Percentiles rank a stretch among this genome's conserved stretches.
phyloP scores from a whole-genome alignment of 352 stramenopile genomes.

The Pilasporangium apinafurcum region DNA sequence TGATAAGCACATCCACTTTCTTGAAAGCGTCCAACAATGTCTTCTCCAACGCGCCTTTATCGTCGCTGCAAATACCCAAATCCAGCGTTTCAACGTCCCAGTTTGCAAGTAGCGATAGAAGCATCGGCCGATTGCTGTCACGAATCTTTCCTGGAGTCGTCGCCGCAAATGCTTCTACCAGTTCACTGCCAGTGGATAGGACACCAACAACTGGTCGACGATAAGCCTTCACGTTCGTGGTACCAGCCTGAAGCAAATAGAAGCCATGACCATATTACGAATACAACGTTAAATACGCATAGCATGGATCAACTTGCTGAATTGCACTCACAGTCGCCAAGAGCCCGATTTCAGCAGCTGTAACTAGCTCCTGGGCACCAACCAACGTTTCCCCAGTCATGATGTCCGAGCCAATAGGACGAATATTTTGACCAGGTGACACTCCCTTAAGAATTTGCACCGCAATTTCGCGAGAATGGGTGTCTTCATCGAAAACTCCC shows the following conservation, averaged over 20 bases:
- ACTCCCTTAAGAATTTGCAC: slow-evolving; percentile 67
- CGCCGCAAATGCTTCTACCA: slow-evolving; percentile 61
- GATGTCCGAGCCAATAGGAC: slow-evolving; percentile 91
- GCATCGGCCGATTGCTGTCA: slow-evolving; percentile 94
- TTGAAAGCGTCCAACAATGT: slow-evolving; percentile 37
- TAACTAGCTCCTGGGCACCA: slow-evolving; percentile 58
- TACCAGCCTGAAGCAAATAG: slow-evolving; percentile 46
- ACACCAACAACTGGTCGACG: slow-evolving; percentile 82
- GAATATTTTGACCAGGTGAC: slow-evolving; percentile 66
- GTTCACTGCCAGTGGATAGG: slow-evolving; percentile 94
- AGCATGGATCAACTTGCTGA: too few relatives aligned
- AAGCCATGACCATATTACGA: neutral
- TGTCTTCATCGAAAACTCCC: slow-evolving; percentile 27
- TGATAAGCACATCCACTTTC: slow-evolving; percentile 91
- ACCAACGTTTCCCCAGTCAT: slow-evolving; percentile 69
- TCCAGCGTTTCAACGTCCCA: slow-evolving; percentile 47
- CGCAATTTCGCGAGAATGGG: slow-evolving; percentile 21
- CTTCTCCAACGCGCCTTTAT: slow-evolving; percentile 40
- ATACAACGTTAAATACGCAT: too few relatives aligned
- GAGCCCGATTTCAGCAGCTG: slow-evolving; percentile 88
- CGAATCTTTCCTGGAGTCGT: slow-evolving; percentile 80
- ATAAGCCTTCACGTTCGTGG: slow-evolving; percentile 67
- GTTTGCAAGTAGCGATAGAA: slow-evolving; percentile 60
- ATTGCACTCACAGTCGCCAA: slow-evolving; percentile 78
- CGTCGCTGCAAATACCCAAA: slow-evolving; percentile 73